Evolutionary conservation across 805 yeast genomes (phyloP), one percentile per base, ranked within the genome.

Genomic region (Maudiozyma bulderi): DNA sequence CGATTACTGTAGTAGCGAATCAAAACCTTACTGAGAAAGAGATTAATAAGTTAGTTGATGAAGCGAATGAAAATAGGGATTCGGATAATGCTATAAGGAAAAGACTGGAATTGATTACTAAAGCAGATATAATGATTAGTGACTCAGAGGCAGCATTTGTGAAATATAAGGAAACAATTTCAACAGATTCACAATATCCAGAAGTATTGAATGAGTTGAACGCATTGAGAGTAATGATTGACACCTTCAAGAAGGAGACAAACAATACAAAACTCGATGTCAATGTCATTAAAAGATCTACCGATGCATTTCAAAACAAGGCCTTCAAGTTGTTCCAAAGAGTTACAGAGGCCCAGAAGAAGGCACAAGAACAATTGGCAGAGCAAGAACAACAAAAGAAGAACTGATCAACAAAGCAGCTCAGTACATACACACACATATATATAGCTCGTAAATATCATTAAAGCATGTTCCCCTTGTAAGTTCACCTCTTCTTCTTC

Each of bases 141-240:
- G 99, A 93, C 67, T 86, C 95, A 33, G 96, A 88, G 65, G 77
- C 77, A 66, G 88, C 95, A 1, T 72, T 91, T 47, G 71, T 70
- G 51, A 89, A 83, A 67, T 82, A 80, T 59, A 74, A 75, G 8
- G 65, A 68, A 7, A 52, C 67, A 8, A 73, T 80, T 4, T 53
- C 62, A 6, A 66, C 66, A 34, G 86, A 82, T 53, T 72, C 67
- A 55, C 66, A 72, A 43, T 77, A 70, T 55, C 64, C 64, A 45
- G 69, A 71, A 56, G 61, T 66, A 37, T 67, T 74, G 48, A 57
- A 70, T 47, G 74, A 76, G 61, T 62, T 79, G 26, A 43, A 45
- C 11, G 38, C 52, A 4, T 48, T 64, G 13, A 67, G 63, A 40
- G 42, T 42, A 2, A 51, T 53, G 54, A 77, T 81, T 45, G 75